Evolutionary conservation across 108 stramenopile genomes (phyloP).

Genomic region (Licmophora abbreviata): DNA sequence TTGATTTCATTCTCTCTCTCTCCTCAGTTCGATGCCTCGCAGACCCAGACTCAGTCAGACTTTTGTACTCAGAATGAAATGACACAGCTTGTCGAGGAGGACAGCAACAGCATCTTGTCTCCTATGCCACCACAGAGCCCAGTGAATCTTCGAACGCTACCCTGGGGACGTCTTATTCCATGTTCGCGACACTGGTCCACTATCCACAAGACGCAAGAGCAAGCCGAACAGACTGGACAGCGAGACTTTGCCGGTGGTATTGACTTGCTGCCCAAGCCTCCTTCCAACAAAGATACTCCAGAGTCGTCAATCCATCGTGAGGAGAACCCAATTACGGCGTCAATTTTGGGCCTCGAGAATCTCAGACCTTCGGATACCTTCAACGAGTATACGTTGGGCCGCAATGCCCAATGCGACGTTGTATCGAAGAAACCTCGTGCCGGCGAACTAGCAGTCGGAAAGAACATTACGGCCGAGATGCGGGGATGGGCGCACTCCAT

Average conservation of each 20-base stretch:
- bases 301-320: too few relatives aligned
- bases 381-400: constrained; percentile 36
- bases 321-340: not conserved
- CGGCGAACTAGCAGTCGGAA: constrained; percentile 7
- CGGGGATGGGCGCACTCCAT: constrained; percentile 57
- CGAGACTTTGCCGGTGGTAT: not conserved
- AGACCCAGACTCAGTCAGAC: constrained; percentile 18
- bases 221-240: constrained; percentile 1
- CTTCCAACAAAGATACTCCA: not conserved
- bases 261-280: not conserved
- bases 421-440: constrained; percentile 8
- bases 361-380: constrained; percentile 25
- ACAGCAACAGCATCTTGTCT: constrained; percentile 7
- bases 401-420: constrained; percentile 40
- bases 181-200: constrained; percentile 1
- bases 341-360: constrained; percentile 36
- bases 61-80: constrained; percentile 13
- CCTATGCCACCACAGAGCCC: constrained; percentile 16
- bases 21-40: not conserved
- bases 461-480: constrained; percentile 17
- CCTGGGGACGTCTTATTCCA: constrained; percentile 60
- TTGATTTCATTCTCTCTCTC: not conserved
- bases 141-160: constrained; percentile 40
- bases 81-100: constrained; percentile 25
- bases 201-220: constrained; percentile 1